A percentile compares a stretch with the other conserved stretches of the same genome.
phyloP scores from a whole-genome alignment of 2,329 filamentous ascomycete genomes.

The Geosmithia putterillii region DNA sequence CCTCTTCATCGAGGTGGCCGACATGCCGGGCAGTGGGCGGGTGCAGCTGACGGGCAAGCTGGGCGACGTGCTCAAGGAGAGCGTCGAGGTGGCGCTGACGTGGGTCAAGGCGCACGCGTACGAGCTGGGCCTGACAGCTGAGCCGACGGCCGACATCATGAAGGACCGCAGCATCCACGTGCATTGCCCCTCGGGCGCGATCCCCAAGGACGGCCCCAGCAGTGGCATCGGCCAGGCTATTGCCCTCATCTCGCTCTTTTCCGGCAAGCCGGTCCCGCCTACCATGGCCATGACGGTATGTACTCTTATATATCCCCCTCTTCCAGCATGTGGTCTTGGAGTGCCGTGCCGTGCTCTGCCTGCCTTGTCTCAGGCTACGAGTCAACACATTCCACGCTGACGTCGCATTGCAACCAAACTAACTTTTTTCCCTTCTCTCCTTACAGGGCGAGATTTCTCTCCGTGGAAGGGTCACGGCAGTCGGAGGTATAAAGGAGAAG shows the following conservation, averaged over 20 bases:
- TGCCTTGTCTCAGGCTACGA: too few relatives aligned
- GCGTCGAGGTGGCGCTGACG: conserved; percentile 85
- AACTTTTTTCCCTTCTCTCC: conserved; percentile 12
- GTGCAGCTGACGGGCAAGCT: conserved; percentile 95
- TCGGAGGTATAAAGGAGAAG: conserved; percentile 98
- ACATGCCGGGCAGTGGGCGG: conserved; percentile 86
- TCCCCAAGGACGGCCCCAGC: conserved; percentile 81
- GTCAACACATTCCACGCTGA: too few relatives aligned
- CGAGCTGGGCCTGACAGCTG: conserved; percentile 71
- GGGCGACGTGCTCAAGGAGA: conserved; percentile 93
- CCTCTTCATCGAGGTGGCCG: conserved; percentile 93
- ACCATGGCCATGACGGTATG: conserved; percentile 86
- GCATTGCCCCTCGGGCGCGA: conserved; percentile 87
- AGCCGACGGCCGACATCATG: conserved; percentile 86
- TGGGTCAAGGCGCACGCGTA: conserved; percentile 97
- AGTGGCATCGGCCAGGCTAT: conserved; percentile 92
- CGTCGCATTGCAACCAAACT: conserved; percentile 6
- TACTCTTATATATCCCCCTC: conserved; percentile 7
- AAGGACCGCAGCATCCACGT: conserved; percentile 89
- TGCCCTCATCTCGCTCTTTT: conserved; percentile 83
- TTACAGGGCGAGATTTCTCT: conserved; percentile 66
- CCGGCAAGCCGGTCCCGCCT: conserved; percentile 72
- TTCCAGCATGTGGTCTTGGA: conserved; percentile 13
- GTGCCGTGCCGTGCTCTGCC: too few relatives aligned
- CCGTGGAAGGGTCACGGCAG: conserved; percentile 79